These are phyloP conservation scores for Sclerotinia spermophila DNA, from an alignment of 2,329 filamentous ascomycete genomes.

Conservation along the genomic window DNA sequence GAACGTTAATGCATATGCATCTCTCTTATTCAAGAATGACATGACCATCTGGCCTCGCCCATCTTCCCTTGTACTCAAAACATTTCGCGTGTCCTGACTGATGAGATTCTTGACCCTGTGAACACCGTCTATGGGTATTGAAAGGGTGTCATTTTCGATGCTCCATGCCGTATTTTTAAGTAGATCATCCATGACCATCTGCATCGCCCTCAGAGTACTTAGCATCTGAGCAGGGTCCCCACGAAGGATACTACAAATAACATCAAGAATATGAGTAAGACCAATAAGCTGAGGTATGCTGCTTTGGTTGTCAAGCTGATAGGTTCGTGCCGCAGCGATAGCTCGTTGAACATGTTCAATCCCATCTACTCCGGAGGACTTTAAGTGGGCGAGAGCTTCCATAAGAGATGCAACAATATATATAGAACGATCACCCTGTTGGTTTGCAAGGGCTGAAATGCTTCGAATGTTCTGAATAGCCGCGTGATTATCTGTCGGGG, in stretches of 20 bases:
- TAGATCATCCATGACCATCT: conserved; percentile 57
- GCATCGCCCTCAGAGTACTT: conserved; percentile 60
- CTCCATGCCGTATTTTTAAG: conserved; percentile 37
- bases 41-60: conserved; percentile 55
- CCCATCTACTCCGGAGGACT: conserved; percentile 59
- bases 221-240: conserved; percentile 54
- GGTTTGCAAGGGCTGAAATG: conserved; percentile 56
- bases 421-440: conserved; percentile 59
- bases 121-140: conserved; percentile 53
- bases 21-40: conserved; percentile 58
- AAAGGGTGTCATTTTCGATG: conserved; percentile 45
- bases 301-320: conserved; percentile 63
- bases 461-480: conserved; percentile 66
- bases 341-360: conserved; percentile 69
- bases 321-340: conserved; percentile 68
- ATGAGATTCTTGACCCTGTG: conserved; percentile 48
- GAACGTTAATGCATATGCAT: conserved; percentile 43
- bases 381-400: conserved; percentile 67
- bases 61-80: conserved; percentile 48
- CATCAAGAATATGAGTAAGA: conserved; percentile 63
- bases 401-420: conserved; percentile 63
- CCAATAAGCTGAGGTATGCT: conserved; percentile 64
- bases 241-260: conserved; percentile 61
- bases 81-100: conserved; percentile 53
- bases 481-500: conserved; percentile 57